These are phyloP conservation scores for Sphaerosporella brunnea DNA, from an alignment of 495 filamentous ascomycete species.

Conservation along the genomic window DNA sequence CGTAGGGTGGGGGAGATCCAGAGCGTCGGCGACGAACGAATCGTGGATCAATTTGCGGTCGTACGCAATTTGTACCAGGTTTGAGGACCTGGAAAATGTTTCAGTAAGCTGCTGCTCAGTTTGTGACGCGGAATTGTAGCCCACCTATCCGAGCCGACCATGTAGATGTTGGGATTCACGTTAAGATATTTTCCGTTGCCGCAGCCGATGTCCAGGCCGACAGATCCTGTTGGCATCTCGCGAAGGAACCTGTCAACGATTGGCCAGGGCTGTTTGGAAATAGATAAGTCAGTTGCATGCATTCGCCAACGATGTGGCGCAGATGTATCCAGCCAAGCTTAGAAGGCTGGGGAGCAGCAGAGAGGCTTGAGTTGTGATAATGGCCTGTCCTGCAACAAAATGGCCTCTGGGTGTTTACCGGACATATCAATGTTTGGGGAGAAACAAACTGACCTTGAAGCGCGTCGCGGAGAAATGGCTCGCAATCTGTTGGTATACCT, in stretches of 20 bases:
- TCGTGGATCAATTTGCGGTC: constrained; percentile 25
- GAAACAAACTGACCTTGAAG: constrained; percentile 48
- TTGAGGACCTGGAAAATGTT: constrained; percentile 51
- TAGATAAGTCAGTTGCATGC: neutral
- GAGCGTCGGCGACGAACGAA: constrained; percentile 54
- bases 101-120: too few relatives aligned
- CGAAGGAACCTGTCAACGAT: constrained; percentile 67
- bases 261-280: constrained; percentile 57
- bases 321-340: neutral
- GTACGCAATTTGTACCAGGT: constrained; percentile 55
- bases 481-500: constrained; percentile 87
- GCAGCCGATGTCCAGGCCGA: constrained; percentile 83
- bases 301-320: neutral
- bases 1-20: constrained; percentile 48
- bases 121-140: too few relatives aligned
- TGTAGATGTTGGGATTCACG: constrained; percentile 61
- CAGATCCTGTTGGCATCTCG: constrained; percentile 46
- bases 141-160: constrained; percentile 74
- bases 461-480: constrained; percentile 86
- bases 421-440: neutral
- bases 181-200: constrained; percentile 91
- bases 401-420: neutral
- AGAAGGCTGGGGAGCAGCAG: neutral
- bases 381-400: too few relatives aligned
- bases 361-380: too few relatives aligned